Conservation (phyloP, 2,329 filamentous ascomycete species). For the Volutella citrinella region DNA sequence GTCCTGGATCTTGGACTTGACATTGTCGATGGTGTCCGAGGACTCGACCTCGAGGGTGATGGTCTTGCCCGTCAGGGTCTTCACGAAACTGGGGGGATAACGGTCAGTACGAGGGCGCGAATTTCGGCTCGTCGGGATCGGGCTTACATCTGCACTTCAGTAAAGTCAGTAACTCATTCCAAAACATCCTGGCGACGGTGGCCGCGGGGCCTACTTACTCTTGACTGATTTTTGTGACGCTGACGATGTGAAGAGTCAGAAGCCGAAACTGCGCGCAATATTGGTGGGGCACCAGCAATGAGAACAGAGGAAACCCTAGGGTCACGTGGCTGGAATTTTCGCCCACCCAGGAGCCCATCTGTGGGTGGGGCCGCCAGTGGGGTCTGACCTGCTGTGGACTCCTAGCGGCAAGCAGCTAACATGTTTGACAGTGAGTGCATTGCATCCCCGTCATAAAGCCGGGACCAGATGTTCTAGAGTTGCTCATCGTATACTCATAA, state of each 20-base stretch:
- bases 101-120: constrained; percentile 27
- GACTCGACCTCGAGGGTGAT: constrained; percentile 99
- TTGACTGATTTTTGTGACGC: constrained; percentile 53
- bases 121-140: constrained; percentile 22
- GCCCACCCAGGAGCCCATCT: too few relatives aligned
- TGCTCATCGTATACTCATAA: constrained; percentile 3
- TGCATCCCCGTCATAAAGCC: neutral
- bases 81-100: constrained; percentile 77
- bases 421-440: too few relatives aligned
- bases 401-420: too few relatives aligned
- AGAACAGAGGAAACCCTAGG: constrained; percentile 35
- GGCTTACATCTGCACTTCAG: constrained; percentile 84
- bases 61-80: constrained; percentile 99
- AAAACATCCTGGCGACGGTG: too few relatives aligned
- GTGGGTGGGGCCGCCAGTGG: constrained; percentile 1
- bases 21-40: constrained; percentile 99
- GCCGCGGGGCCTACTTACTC: constrained; percentile 49
- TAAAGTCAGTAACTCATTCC: constrained; percentile 24
- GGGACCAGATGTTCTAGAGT: constrained; percentile 3
- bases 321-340: constrained; percentile 37
- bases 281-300: constrained; percentile 41
- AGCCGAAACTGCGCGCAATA: constrained; percentile 38
- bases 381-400: too few relatives aligned
- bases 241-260: constrained; percentile 40
- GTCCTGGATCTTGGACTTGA: constrained; percentile 99